phyloP scores from a whole-genome alignment of 192 early-diverging fungal species.

The Ambispora gerdemannii region DNA sequence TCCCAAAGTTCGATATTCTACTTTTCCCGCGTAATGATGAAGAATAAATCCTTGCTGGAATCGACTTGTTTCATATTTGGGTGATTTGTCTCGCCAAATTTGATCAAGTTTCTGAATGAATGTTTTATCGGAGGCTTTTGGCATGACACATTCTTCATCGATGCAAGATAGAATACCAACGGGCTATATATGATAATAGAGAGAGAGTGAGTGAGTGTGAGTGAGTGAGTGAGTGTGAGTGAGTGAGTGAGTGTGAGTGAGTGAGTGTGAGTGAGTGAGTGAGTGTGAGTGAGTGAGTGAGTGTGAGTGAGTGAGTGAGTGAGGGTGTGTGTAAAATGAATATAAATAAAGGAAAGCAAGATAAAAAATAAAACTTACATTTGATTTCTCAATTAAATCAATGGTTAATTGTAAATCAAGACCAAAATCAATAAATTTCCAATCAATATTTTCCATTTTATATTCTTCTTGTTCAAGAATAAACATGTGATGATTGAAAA shows the following conservation, averaged over 20 bases:
- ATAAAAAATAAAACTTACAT: constrained; percentile 49
- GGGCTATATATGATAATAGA: constrained; percentile 48
- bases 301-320: too few species aligned
- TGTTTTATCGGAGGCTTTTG: constrained; percentile 90
- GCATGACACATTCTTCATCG: constrained; percentile 99
- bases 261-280: too few species aligned
- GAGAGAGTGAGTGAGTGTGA: too few species aligned
- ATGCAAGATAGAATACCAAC: constrained; percentile 94
- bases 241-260: too few species aligned
- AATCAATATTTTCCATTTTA: constrained; percentile 92
- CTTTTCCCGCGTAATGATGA: constrained; percentile 93
- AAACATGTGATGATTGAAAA: constrained; percentile 99
- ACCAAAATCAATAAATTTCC: constrained; percentile 98
- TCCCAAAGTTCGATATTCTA: constrained; percentile 85
- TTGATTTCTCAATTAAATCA: constrained; percentile 95
- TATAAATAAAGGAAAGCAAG: neutral
- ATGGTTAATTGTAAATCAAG: constrained; percentile 97
- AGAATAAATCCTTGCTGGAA: constrained; percentile 89
- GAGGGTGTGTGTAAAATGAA: too few species aligned
- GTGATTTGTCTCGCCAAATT: constrained; percentile 82
- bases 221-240: too few species aligned
- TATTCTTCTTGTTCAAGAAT: constrained; percentile 99
- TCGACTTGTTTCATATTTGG: constrained; percentile 83
- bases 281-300: too few species aligned
- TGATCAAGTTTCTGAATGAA: constrained; percentile 89